Base-by-base conservation (phyloP, 2,329 filamentous ascomycete species). In the Volutella citrinella region DNA sequence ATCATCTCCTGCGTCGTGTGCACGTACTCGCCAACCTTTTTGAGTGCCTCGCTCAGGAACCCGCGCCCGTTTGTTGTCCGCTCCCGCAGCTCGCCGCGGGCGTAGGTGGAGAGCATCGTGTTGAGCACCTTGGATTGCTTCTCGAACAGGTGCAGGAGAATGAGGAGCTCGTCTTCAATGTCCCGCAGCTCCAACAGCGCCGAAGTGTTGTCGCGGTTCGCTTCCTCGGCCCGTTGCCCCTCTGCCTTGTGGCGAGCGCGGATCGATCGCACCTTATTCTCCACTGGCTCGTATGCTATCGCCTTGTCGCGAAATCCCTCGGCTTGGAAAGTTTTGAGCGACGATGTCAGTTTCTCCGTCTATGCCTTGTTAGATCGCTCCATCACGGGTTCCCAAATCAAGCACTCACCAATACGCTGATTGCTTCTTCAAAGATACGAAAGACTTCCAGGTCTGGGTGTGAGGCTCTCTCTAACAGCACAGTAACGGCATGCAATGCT, bases 381-480 rank as follows among this genome's bases (percentile, higher is more conserved):
- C 11, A 1, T 4, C 6, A 3, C 1, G 7, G 13, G 5, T 2
- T 7, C 6, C 8, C 7, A 9, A 7, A 9, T 3, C 9, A 4
- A 7, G 9, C 7, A 8, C 63, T 27, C 53, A 80, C 78, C 42
- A 82, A 49, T 15, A 81, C 73, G 10, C 77, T 79, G 19, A 83
- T 78, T 6, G 78, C 79, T 41, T 83, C 79, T 45, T 82, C 78
- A 28, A 83, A 82, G 2, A 83, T 78, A 3, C 78, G 70, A 38
- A 82, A 79, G 0, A 82, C 66, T 38, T 83, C 76, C 1, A 83
- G 59, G 28, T 82, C 76, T 0, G 72, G 74, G 45, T 82, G 76
- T 0, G 76, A 72, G 0, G 76, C 69, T 17, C 73, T 63, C 17
- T 82, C 78, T 0, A 83, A 61, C 2, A 83, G 62, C 1, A 82